Percentiles rank a stretch among this genome's conserved stretches.
These are phyloP conservation scores for Tetradesmus lagerheimii DNA, from an alignment of 139 green algal species.

Conservation along the genomic window DNA sequence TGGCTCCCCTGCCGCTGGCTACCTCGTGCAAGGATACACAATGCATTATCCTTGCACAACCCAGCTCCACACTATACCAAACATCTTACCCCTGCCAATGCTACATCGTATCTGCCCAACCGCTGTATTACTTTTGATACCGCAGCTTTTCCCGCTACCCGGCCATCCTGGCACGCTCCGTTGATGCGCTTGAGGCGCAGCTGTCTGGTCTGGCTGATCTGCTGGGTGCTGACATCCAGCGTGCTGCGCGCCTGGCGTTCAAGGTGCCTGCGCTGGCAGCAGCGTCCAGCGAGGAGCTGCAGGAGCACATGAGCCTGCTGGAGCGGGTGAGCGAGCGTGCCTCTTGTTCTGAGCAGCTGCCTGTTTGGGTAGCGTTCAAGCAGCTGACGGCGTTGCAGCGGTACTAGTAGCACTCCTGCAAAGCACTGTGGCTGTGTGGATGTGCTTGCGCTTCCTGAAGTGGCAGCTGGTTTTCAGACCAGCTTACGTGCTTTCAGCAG, in stretches of 20 bases:
- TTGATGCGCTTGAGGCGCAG: conserved; percentile 37
- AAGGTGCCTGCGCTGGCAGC: conserved; percentile 50
- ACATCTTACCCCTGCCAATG: not conserved
- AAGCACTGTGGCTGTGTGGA: too few relatives aligned
- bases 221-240: conserved; percentile 38
- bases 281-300: conserved; percentile 19
- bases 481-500: too few relatives aligned
- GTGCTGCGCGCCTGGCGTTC: conserved; percentile 38
- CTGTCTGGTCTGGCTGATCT: conserved; percentile 29
- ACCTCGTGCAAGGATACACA: too few relatives aligned
- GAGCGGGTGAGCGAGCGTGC: not conserved
- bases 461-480: too few relatives aligned
- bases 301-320: conserved; percentile 24
- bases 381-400: too few relatives aligned
- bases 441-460: too few relatives aligned
- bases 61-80: not conserved
- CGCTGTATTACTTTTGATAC: not conserved
- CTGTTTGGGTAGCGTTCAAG: too few relatives aligned
- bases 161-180: conserved; percentile 16
- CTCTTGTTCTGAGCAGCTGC: too few relatives aligned
- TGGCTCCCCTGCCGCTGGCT: too few relatives aligned
- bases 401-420: too few relatives aligned
- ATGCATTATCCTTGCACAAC: too few relatives aligned
- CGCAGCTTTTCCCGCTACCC: conserved; percentile 39
- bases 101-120: too few relatives aligned